A percentile compares a stretch with the other conserved stretches of the same genome.
phyloP scores from a whole-genome alignment of 148 eudicot species.

The Pouteria glomerata region DNA sequence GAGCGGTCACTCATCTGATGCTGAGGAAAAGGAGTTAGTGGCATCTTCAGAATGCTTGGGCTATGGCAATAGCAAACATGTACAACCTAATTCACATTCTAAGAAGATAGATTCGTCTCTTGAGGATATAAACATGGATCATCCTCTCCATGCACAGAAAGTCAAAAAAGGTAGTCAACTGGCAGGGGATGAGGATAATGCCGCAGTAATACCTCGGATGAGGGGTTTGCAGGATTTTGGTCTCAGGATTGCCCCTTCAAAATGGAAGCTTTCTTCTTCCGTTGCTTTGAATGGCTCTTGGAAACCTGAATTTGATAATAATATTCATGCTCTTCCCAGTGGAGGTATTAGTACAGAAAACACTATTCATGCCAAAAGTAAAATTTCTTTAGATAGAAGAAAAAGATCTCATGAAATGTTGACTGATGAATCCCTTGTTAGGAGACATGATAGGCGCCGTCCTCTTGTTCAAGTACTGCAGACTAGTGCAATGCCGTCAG shows the following conservation, averaged over 20 bases:
- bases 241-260: constrained; percentile 31
- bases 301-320: constrained; percentile 25
- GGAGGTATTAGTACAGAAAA: constrained; percentile 25
- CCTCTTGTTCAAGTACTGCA: constrained; percentile 42
- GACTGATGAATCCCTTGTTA: constrained; percentile 34
- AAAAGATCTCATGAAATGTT: constrained; percentile 35
- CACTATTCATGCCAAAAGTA: constrained; percentile 25
- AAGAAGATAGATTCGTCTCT: constrained; percentile 28
- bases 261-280: constrained; percentile 29
- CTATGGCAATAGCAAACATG: constrained; percentile 44
- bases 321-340: constrained; percentile 24
- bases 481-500: constrained; percentile 30
- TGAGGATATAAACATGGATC: constrained; percentile 26
- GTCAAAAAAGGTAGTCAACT: constrained; percentile 28
- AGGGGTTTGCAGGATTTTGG: constrained; percentile 56
- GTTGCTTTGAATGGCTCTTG: constrained; percentile 29
- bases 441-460: constrained; percentile 46
- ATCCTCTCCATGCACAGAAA: constrained; percentile 21
- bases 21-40: constrained; percentile 29
- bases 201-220: constrained; percentile 30
- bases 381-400: constrained; percentile 31
- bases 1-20: constrained; percentile 34
- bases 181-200: constrained; percentile 34
- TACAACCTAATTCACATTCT: constrained; percentile 25
- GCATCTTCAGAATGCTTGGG: constrained; percentile 32